Conservation (phyloP, 1,284 basidiomycete genomes). For the Xerocomus alliaceus region DNA sequence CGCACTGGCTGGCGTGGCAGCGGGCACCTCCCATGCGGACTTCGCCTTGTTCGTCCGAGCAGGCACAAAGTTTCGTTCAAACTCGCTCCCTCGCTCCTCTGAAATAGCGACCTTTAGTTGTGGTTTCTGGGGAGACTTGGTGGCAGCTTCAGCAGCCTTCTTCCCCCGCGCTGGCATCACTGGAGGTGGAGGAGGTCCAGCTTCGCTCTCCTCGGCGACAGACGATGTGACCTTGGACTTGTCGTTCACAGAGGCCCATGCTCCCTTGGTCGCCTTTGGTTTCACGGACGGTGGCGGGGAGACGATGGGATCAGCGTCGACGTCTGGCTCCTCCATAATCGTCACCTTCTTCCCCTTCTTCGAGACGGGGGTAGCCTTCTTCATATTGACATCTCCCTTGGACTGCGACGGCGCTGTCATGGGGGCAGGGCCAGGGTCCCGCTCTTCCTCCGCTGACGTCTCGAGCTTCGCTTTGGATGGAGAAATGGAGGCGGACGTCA, state of each 20-base stretch:
- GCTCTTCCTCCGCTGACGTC: constrained; percentile 12
- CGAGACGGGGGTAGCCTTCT: constrained; percentile 25
- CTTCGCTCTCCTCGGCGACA: constrained; percentile 19
- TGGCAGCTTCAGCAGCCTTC: constrained; percentile 15
- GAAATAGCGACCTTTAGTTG: constrained; percentile 23
- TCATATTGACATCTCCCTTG: constrained; percentile 28
- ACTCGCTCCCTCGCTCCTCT: constrained; percentile 31
- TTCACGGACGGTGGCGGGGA: constrained; percentile 18
- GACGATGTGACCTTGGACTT: constrained; percentile 25
- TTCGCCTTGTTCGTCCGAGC: constrained; percentile 25
- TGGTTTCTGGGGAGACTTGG: constrained; percentile 19
- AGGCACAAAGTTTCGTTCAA: constrained; percentile 8
- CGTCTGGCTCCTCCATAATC: constrained; percentile 56
- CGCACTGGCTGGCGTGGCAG: constrained; percentile 5
- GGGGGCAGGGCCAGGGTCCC: constrained; percentile 7
- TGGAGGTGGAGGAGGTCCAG: constrained; percentile 18
- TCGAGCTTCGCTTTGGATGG: constrained; percentile 6
- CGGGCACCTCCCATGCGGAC: constrained; percentile 22
- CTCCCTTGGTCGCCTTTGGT: constrained; percentile 18
- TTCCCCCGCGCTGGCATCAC: constrained; percentile 17
- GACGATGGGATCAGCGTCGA: constrained; percentile 47
- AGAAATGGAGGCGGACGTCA: constrained; percentile 8
- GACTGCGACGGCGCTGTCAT: constrained; percentile 8
- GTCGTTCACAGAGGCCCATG: constrained; percentile 24
- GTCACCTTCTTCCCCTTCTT: constrained; percentile 47